Percentiles rank a stretch among this genome's conserved stretches.
Evolutionary conservation across 1,284 basidiomycete genomes (phyloP).

Genomic region (Apiotrichum montevideense): DNA sequence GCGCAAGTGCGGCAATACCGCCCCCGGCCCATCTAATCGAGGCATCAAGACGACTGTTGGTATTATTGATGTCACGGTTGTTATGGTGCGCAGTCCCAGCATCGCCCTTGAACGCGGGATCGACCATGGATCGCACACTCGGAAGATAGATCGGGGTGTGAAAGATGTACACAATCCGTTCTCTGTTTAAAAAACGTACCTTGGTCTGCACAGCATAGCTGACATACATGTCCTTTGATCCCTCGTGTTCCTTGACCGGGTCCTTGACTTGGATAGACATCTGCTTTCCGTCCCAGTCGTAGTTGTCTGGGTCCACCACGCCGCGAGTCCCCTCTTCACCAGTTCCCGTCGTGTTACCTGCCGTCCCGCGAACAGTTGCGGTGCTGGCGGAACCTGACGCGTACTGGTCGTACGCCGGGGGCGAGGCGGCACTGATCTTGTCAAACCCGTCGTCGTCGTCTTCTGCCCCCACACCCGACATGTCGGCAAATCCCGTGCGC

Average conservation of each 20-base stretch:
- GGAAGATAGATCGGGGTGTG: no score
- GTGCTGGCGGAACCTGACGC: conserved; percentile 3
- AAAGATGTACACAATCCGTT: no score
- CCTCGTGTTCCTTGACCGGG: conserved; percentile 89
- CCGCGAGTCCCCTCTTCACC: not conserved
- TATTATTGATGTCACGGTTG: no score
- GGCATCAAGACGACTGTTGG: no score
- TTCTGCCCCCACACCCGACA: conserved; percentile 18
- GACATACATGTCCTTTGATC: conserved; percentile 93
- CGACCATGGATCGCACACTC: no score
- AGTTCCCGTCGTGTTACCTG: no score
- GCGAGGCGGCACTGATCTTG: conserved; percentile 29
- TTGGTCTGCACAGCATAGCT: conserved; percentile 87
- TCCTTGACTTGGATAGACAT: conserved; percentile 80
- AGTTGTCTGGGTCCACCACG: conserved; percentile 7
- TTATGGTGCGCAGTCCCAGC: no score
- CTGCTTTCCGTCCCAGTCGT: conserved; percentile 71
- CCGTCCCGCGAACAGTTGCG: conserved; percentile 1
- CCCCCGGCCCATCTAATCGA: no score
- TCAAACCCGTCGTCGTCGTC: conserved; percentile 41
- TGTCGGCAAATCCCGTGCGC: conserved; percentile 18
- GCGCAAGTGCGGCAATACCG: no score
- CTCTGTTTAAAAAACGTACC: conserved; percentile 50
- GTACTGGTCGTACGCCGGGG: conserved; percentile 2
- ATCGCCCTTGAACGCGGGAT: no score